Conservation (phyloP, 345 rosid species). For the Eucalyptus polybractea region DNA sequence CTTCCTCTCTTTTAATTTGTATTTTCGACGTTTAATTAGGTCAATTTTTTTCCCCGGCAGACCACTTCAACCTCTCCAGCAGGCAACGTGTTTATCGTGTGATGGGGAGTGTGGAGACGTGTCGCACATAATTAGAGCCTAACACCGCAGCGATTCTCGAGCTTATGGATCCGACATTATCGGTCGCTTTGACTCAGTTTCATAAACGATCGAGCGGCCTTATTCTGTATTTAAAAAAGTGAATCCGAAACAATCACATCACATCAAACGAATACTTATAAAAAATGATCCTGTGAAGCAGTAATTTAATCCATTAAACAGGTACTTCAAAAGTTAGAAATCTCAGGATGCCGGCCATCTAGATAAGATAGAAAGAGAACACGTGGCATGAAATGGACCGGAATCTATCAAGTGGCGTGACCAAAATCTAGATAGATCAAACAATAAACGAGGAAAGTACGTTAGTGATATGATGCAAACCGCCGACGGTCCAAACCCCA, state of each 20-base stretch:
- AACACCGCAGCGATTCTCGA: neutral
- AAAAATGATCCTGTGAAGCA: too few species aligned
- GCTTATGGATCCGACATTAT: neutral
- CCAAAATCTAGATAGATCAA: neutral
- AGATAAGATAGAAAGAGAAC: too few species aligned
- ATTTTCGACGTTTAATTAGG: neutral
- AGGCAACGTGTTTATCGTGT: neutral
- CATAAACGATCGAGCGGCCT: neutral
- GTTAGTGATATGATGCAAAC: neutral
- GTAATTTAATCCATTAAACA: too few species aligned
- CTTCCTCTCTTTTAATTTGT: neutral
- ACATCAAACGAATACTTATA: accelerated
- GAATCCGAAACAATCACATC: neutral
- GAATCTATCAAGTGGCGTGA: neutral
- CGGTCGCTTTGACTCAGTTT: neutral
- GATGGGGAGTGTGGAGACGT: neutral
- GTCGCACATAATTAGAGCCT: neutral
- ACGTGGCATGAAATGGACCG: neutral
- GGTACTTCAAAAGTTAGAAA: too few species aligned
- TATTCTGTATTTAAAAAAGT: neutral
- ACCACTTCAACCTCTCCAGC: neutral
- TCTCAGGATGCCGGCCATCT: too few species aligned
- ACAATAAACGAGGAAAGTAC: neutral
- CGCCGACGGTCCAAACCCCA: neutral
- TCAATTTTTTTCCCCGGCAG: neutral